phyloP scores from a whole-genome alignment of 2,329 filamentous ascomycete genomes.

The Gliomastix tumulicola region DNA sequence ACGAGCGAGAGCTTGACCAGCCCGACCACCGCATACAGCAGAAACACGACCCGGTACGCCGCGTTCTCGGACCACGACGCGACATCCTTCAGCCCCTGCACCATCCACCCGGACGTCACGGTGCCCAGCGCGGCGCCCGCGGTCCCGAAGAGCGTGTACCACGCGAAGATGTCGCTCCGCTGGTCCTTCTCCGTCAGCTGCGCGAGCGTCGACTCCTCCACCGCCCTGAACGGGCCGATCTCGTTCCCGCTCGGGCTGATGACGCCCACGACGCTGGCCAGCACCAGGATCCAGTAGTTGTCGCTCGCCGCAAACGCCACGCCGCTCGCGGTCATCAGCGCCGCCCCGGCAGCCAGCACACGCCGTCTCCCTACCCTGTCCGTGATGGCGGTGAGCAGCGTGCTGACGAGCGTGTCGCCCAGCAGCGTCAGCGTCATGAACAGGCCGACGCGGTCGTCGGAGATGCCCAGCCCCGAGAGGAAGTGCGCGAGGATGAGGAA shows the following conservation, averaged over 20 bases:
- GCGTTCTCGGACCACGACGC: constrained; percentile 33
- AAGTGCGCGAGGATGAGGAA: constrained; percentile 52
- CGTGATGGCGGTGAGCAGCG: constrained; percentile 50
- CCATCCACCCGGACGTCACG: constrained; percentile 50
- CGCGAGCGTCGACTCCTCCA: constrained; percentile 54
- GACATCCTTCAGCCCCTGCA: constrained; percentile 38
- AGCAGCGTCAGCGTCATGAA: constrained; percentile 60
- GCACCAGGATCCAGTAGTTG: constrained; percentile 52
- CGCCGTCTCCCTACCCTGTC: constrained; percentile 48
- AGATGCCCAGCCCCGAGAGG: constrained; percentile 40
- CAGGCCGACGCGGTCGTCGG: constrained; percentile 46
- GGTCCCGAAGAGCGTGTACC: constrained; percentile 52
- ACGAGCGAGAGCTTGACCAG: constrained; percentile 47
- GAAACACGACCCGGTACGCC: constrained; percentile 51
- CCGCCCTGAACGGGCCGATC: constrained; percentile 55
- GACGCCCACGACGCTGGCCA: constrained; percentile 52
- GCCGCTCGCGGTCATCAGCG: constrained; percentile 49
- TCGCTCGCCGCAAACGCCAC: constrained; percentile 42
- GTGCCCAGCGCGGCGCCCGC: constrained; percentile 56
- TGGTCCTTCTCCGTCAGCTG: constrained; percentile 40
- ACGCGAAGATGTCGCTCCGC: constrained; percentile 52
- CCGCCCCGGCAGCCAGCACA: constrained; percentile 46
- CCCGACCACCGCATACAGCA: constrained; percentile 49
- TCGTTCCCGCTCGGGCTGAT: constrained; percentile 59
- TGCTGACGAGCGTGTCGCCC: constrained; percentile 53